These are phyloP conservation scores for Penicillium nordicum DNA, from an alignment of 2,329 filamentous ascomycete genomes.

Conservation along the genomic window DNA sequence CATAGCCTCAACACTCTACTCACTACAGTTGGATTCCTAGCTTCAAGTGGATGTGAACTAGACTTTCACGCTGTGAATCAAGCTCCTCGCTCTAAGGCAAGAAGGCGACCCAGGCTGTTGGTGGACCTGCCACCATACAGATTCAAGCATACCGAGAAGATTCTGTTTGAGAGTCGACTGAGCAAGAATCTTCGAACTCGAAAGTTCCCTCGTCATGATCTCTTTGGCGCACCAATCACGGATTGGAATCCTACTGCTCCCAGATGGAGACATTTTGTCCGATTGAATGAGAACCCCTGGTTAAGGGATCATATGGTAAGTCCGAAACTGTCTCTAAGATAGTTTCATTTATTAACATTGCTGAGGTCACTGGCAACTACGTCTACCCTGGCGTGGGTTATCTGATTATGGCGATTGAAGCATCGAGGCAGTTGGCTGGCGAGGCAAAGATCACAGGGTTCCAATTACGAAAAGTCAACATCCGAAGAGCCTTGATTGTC, in stretches of 20 bases:
- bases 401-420: conserved; percentile 31
- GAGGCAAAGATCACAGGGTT: conserved; percentile 14
- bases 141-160: conserved; percentile 28
- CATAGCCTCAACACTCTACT: conserved; percentile 19
- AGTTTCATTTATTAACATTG: background rate
- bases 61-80: conserved; percentile 27
- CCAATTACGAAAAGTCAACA: conserved; percentile 23
- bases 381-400: conserved; percentile 31
- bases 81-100: background rate
- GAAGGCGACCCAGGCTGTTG: conserved; percentile 13
- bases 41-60: conserved; percentile 18
- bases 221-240: conserved; percentile 29
- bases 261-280: conserved; percentile 30
- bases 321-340: background rate
- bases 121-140: conserved; percentile 29
- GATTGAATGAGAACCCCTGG: conserved; percentile 32
- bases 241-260: conserved; percentile 29
- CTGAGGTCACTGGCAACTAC: conserved; percentile 18
- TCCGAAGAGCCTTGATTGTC: conserved; percentile 29
- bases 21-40: conserved; percentile 20
- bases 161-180: conserved; percentile 28
- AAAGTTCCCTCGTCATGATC: conserved; percentile 28
- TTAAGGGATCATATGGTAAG: conserved; percentile 29
- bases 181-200: conserved; percentile 26
- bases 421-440: conserved; percentile 23